Percentiles rank a stretch among this genome's conserved stretches.
Conservation (phyloP, 768 basidiomycete species). For the Rhizopogon vinicolor region DNA sequence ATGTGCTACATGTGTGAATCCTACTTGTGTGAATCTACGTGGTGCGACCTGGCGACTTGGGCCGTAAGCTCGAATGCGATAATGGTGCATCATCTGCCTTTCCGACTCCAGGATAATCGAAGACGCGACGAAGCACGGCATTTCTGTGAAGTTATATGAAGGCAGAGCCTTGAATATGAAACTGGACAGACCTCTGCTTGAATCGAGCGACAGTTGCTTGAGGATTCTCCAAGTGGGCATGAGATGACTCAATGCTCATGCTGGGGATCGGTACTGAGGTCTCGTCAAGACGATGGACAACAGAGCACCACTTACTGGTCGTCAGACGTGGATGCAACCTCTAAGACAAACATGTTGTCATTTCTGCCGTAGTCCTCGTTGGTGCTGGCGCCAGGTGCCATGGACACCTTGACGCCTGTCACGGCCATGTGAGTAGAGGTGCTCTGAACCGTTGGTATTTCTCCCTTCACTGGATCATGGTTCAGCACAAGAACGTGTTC, state of each 20-base stretch:
- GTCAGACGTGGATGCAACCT: slow-evolving; percentile 49
- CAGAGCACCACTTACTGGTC: slow-evolving; percentile 31
- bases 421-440: slow-evolving; percentile 44
- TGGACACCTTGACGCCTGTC: slow-evolving; percentile 59
- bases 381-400: slow-evolving; percentile 68
- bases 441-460: slow-evolving; percentile 46
- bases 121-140: slow-evolving; percentile 47
- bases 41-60: slow-evolving; percentile 4
- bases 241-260: slow-evolving; percentile 23
- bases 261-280: slow-evolving; percentile 2
- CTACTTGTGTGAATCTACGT: not conserved
- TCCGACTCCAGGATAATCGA: slow-evolving; percentile 42
- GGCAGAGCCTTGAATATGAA: not conserved
- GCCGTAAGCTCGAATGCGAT: slow-evolving; percentile 7
- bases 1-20: slow-evolving; percentile 1
- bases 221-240: slow-evolving; percentile 33
- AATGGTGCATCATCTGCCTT: slow-evolving; percentile 1
- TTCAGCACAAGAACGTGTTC: slow-evolving; percentile 77
- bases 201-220: slow-evolving; percentile 54
- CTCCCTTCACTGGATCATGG: slow-evolving; percentile 43
- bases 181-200: slow-evolving; percentile 52
- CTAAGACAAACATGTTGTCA: slow-evolving; percentile 71
- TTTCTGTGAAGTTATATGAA: slow-evolving; percentile 34
- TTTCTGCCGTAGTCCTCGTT: slow-evolving; percentile 46
- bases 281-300: not conserved